A percentile compares a stretch with the other conserved stretches of the same genome.
These are phyloP conservation scores for Sugiyamaella castrensis DNA, from an alignment of 1,139 yeast species.

Conservation along the genomic window DNA sequence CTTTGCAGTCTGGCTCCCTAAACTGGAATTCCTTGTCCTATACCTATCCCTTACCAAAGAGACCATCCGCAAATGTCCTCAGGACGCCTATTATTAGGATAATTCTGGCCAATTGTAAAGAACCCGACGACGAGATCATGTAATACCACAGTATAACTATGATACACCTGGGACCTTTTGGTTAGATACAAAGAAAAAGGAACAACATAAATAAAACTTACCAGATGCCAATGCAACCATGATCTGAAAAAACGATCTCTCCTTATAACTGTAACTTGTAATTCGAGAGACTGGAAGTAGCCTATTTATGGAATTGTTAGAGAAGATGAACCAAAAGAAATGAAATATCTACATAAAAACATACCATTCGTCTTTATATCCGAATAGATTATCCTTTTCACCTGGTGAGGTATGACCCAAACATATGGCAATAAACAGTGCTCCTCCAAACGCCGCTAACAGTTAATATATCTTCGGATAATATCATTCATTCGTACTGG, in stretches of 20 bases:
- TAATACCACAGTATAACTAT: constrained; percentile 74
- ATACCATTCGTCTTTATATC: constrained; percentile 16
- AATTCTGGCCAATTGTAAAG: not conserved
- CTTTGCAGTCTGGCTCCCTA: too few relatives aligned
- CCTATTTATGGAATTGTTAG: not conserved
- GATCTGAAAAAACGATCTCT: constrained; percentile 73
- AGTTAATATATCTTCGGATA: constrained; percentile 2
- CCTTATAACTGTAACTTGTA: constrained; percentile 50
- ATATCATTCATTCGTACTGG: too few relatives aligned
- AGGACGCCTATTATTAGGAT: constrained; percentile 6
- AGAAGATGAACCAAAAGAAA: not conserved
- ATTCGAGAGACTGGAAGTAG: constrained; percentile 6
- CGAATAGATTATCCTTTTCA: constrained; percentile 5
- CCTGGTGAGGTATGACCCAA: constrained; percentile 13
- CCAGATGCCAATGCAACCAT: constrained; percentile 73
- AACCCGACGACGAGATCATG: constrained; percentile 12
- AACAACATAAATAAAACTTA: constrained; percentile 45
- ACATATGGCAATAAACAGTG: constrained; percentile 13
- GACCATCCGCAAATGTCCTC: constrained; percentile 5
- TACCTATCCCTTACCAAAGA: not conserved
- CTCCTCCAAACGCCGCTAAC: constrained; percentile 12
- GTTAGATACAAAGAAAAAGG: constrained; percentile 34
- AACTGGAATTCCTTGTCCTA: too few relatives aligned
- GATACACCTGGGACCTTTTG: constrained; percentile 54
- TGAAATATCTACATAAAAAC: not conserved